phyloP scores from a whole-genome alignment of 176 grass and related monocot species.

The Oryza australiensis region DNA sequence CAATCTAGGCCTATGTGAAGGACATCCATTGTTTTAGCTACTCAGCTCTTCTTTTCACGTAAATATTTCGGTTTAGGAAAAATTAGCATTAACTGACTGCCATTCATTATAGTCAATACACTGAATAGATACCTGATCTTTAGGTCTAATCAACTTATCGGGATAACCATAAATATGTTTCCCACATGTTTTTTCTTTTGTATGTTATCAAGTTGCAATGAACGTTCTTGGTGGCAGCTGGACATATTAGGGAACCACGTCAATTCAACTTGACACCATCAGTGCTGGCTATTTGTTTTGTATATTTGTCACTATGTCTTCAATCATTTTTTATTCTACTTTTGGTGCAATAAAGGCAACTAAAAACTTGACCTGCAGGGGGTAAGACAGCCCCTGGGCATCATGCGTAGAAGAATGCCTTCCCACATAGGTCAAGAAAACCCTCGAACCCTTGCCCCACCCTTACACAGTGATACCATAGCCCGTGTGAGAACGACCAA shows the following conservation, averaged over 20 bases:
- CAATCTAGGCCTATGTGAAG: neutral
- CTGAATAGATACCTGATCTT: neutral
- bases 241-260: neutral
- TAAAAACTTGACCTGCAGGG: too few relatives aligned
- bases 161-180: neutral
- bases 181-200: neutral
- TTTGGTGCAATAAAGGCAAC: neutral
- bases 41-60: neutral
- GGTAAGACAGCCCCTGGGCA: too few relatives aligned
- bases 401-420: too few relatives aligned
- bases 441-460: too few relatives aligned
- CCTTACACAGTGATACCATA: too few relatives aligned
- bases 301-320: slow-evolving; percentile 1
- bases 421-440: too few relatives aligned
- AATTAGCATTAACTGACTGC: neutral
- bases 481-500: too few relatives aligned
- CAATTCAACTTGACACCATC: neutral
- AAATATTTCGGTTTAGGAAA: neutral
- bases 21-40: neutral
- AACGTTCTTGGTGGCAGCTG: slow-evolving; percentile 6
- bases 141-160: neutral
- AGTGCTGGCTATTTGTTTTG: neutral
- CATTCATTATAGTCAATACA: too few relatives aligned
- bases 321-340: neutral
- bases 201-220: neutral